Evolutionary conservation across 352 stramenopile genomes (phyloP), one percentile per base, ranked within the genome.

Genomic region (Phytophthora podocarpi): DNA sequence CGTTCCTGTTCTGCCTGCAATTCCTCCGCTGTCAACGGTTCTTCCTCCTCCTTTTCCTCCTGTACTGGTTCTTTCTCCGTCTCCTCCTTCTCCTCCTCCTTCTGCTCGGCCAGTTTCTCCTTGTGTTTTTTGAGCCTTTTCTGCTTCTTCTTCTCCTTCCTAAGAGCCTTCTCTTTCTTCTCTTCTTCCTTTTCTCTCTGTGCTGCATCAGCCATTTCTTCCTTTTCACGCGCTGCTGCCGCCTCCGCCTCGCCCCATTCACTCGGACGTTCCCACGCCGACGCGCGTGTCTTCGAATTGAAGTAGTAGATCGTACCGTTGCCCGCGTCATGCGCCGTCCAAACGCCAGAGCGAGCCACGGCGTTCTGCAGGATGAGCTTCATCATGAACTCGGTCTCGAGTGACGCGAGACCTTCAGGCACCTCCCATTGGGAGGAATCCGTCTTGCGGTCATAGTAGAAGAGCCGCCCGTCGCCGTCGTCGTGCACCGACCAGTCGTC

Each of bases 221-320:
- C 34, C 27, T 45, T 40, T 51, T 76, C 20, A 9, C 16, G 49
- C 39, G 59, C 39, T 39, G 52, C 50, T 49, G 30, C 31, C 36
- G 41, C 18, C 37, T 59, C 59, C 21, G 9, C 20, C 32, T 59
- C 49, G 20, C 76, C 79, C 85, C 85, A 95, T 15, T 91, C 74
- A 9, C 59, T 63, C 2, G 85, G 85, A 15, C 79, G 77, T 64
- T 91, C 82, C 85, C 85, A 95, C 36, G 81, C 71, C 1, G 83
- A 93, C 46, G 64, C 67, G 12, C 79, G 77, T 5, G 82, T 89
- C 52, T 82, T 86, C 5, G 79, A 56, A 40, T 95, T 89, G 49
- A 93, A 93, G 56, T 93, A 95, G 48, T 92, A 95, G 20, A 93
- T 55, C 35, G 82, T 88, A 2, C 78, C 85, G 27, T 89, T 82